Percentiles rank a stretch among this genome's conserved stretches.
Conservation (phyloP, 345 rosid genomes). For the Cardamine resedifolia region DNA sequence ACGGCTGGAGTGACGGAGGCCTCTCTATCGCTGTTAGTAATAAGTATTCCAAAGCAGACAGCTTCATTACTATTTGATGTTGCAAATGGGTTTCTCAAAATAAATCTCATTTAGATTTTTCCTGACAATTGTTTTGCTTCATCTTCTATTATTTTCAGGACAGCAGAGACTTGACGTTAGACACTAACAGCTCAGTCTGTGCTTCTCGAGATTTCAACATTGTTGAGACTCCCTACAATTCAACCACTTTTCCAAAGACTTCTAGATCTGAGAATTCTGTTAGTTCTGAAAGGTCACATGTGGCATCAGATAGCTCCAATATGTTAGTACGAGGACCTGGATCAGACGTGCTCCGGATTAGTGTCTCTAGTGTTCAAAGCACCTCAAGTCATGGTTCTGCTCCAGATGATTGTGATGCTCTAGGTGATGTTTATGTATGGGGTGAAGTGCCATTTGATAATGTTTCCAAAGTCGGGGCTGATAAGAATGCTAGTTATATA, state of each 20-base stretch:
- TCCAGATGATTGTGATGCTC: slow-evolving; percentile 93
- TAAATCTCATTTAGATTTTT: slow-evolving; percentile 6
- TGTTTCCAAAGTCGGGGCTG: slow-evolving; percentile 56
- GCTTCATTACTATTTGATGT: not conserved
- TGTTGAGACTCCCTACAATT: slow-evolving; percentile 55
- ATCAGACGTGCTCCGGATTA: slow-evolving; percentile 91
- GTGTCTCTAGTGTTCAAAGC: slow-evolving; percentile 96
- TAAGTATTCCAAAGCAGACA: not conserved
- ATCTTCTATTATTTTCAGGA: slow-evolving; percentile 57
- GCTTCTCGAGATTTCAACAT: slow-evolving; percentile 62
- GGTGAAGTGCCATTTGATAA: slow-evolving; percentile 86
- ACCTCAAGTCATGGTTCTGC: slow-evolving; percentile 96
- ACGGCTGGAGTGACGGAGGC: slow-evolving; percentile 91
- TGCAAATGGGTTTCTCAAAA: not conserved
- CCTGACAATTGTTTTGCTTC: slow-evolving; percentile 18
- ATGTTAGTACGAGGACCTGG: slow-evolving; percentile 84
- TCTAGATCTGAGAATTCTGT: slow-evolving; percentile 57
- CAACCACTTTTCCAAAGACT: slow-evolving; percentile 56
- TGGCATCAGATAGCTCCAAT: slow-evolving; percentile 69
- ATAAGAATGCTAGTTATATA: slow-evolving; percentile 52
- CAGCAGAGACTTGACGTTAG: slow-evolving; percentile 75
- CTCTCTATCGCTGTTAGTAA: slow-evolving; percentile 74
- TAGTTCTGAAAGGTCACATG: slow-evolving; percentile 82
- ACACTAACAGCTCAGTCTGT: slow-evolving; percentile 79
- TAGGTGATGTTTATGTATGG: slow-evolving; percentile 97